Evolutionary conservation across 2,329 filamentous ascomycete species (phyloP), one percentile per base, ranked within the genome.

Genomic region (Penicillium nordicum): DNA sequence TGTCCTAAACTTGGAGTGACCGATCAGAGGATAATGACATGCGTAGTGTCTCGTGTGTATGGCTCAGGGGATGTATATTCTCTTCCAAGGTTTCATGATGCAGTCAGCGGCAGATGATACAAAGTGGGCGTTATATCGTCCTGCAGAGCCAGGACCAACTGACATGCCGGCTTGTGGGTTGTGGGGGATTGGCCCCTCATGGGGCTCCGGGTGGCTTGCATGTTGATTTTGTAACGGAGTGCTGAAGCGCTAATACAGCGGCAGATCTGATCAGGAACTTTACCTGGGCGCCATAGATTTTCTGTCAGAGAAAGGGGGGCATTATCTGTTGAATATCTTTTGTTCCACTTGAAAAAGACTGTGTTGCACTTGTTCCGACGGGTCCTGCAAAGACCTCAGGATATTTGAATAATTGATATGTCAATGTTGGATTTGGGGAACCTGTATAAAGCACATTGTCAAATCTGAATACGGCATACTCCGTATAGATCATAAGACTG

Each of bases 51-150:
- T 43, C 38, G 18, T 18, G 8, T 52, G 25, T 41, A 40, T 51
- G 42, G 30, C 37, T 23, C 27, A 48, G 48, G 53, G 42, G 14
- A 36, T 32, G 43, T 30, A 5, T 30, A n/a, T 46, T 27, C 16
- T 16, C 21, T 45, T 52, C 30, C 30, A 43, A 18, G 16, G 34
- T 43, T 51, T 32, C n/a, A n/a, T 36, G 14, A 52, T 36, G 47
- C 41, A 55, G 53, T 52, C 53, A 36, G 53, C 53, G 53, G 48
- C 53, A 52, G 48, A 45, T 52, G 53, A 56, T 41, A 30, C 48
- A 46, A 52, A 56, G 32, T 10, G 14, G 34, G 40, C 32, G 32
- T 36, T 38, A 45, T 30, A 27, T 40, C 34, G 18, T 27, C 29
- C 34, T 38, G 53, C 48, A 56, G 12, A 37, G 16, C 23, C 36